These are phyloP conservation scores for Punica granatum DNA, from an alignment of 345 rosid genomes.

Conservation along the genomic window DNA sequence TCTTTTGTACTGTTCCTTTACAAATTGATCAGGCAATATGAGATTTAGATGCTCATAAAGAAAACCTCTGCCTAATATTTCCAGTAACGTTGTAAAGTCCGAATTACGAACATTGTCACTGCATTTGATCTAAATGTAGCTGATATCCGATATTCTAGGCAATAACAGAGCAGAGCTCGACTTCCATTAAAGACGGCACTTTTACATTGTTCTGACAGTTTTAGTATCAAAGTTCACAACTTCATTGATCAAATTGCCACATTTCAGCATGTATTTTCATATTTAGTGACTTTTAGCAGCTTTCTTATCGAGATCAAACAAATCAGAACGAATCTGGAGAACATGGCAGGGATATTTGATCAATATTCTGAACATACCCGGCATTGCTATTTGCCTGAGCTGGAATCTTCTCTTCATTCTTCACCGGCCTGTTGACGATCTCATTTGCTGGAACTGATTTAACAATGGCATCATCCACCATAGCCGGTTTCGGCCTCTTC, in stretches of 20 bases:
- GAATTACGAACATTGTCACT: background rate
- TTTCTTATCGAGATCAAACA: background rate
- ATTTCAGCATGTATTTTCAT: background rate
- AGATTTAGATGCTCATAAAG: background rate
- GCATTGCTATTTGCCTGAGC: slow-evolving; percentile 7
- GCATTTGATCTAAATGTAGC: background rate
- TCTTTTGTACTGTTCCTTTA: slow-evolving; percentile 20
- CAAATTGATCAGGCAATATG: slow-evolving; percentile 1
- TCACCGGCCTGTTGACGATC: slow-evolving; percentile 13
- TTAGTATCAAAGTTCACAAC: background rate
- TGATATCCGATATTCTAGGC: background rate
- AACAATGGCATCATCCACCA: slow-evolving; percentile 19
- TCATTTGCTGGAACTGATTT: slow-evolving; percentile 11
- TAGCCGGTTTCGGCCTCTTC: slow-evolving; percentile 40
- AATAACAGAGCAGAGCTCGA: background rate
- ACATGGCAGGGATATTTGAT: background rate
- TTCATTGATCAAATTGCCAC: background rate
- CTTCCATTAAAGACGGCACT: background rate
- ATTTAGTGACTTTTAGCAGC: background rate
- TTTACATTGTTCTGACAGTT: background rate
- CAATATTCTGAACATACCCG: background rate
- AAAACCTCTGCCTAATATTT: background rate
- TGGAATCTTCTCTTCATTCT: slow-evolving; percentile 25
- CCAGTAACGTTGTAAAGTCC: background rate
- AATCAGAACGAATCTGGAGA: background rate